These are phyloP conservation scores for Ogataea nonfermentans DNA, from an alignment of 805 yeast species.

Conservation along the genomic window DNA sequence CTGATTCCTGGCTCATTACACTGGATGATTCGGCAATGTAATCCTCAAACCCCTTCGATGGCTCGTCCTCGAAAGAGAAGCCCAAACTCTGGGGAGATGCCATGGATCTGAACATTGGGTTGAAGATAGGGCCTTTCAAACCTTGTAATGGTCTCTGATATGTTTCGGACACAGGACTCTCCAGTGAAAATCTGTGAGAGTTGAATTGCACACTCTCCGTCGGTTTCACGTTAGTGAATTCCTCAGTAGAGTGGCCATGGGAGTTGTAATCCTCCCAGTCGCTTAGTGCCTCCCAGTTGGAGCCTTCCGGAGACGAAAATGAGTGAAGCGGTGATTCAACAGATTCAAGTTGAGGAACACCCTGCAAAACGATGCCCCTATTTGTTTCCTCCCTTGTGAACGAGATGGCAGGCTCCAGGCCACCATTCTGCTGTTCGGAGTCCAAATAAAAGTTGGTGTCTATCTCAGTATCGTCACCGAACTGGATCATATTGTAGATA, in stretches of 20 bases:
- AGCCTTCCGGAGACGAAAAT: background rate
- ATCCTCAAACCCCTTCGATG: constrained; percentile 23
- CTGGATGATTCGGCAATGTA: constrained; percentile 17
- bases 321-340: background rate
- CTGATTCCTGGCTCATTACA: constrained; percentile 5
- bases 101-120: constrained; percentile 26
- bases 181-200: background rate
- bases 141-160: constrained; percentile 45
- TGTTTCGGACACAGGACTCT: constrained; percentile 2
- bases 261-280: constrained; percentile 5
- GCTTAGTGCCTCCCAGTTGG: constrained; percentile 1
- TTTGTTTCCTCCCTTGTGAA: background rate
- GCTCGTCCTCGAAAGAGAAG: constrained; percentile 30
- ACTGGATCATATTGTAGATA: constrained; percentile 32
- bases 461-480: constrained; percentile 26
- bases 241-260: background rate
- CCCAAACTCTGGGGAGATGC: constrained; percentile 20
- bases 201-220: too few relatives aligned
- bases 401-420: constrained; percentile 5
- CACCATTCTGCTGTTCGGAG: background rate
- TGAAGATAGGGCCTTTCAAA: constrained; percentile 55
- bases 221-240: background rate
- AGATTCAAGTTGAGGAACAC: too few relatives aligned
- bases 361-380: too few relatives aligned
- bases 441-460: constrained; percentile 29